phyloP scores from a whole-genome alignment of 805 yeast genomes.

The Wickerhamia fluorescens region DNA sequence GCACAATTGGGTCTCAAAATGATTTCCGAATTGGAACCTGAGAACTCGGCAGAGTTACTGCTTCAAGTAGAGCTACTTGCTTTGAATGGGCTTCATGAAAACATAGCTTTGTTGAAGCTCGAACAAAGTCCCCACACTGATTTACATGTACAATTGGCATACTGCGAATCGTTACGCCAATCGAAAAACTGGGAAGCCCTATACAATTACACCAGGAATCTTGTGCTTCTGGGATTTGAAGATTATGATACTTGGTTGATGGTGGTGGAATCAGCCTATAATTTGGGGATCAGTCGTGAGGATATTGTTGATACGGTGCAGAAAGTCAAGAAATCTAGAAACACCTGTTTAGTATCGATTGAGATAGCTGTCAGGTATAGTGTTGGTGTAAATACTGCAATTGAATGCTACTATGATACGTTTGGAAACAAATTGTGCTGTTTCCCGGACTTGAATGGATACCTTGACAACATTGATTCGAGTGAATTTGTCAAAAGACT shows the following conservation, averaged over 20 bases:
- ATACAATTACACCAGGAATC: slow-evolving; percentile 10
- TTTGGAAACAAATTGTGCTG: slow-evolving; percentile 60
- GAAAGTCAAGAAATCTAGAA: slow-evolving; percentile 39
- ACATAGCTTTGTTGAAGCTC: slow-evolving; percentile 24
- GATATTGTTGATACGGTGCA: slow-evolving; percentile 19
- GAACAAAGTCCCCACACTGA: slow-evolving; percentile 35
- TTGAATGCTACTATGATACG: slow-evolving; percentile 34
- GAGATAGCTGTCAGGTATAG: slow-evolving; percentile 31
- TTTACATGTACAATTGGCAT: slow-evolving; percentile 55
- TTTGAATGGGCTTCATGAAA: slow-evolving; percentile 23
- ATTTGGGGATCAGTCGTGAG: slow-evolving; percentile 26
- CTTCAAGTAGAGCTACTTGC: not conserved
- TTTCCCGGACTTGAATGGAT: slow-evolving; percentile 48
- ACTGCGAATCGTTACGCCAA: slow-evolving; percentile 40
- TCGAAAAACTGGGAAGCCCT: slow-evolving; percentile 39
- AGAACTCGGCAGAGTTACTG: not conserved
- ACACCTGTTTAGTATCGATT: slow-evolving; percentile 47
- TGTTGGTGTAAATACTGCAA: slow-evolving; percentile 17
- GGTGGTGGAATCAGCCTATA: slow-evolving; percentile 38
- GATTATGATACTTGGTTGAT: slow-evolving; percentile 74
- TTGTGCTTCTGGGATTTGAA: slow-evolving; percentile 34
- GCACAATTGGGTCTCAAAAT: slow-evolving; percentile 57
- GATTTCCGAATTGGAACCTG: slow-evolving; percentile 40
- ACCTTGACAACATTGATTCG: slow-evolving; percentile 4
- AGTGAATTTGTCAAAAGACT: slow-evolving; percentile 1